phyloP scores from a whole-genome alignment of 495 filamentous ascomycete genomes.

The Xylaria longipes region DNA sequence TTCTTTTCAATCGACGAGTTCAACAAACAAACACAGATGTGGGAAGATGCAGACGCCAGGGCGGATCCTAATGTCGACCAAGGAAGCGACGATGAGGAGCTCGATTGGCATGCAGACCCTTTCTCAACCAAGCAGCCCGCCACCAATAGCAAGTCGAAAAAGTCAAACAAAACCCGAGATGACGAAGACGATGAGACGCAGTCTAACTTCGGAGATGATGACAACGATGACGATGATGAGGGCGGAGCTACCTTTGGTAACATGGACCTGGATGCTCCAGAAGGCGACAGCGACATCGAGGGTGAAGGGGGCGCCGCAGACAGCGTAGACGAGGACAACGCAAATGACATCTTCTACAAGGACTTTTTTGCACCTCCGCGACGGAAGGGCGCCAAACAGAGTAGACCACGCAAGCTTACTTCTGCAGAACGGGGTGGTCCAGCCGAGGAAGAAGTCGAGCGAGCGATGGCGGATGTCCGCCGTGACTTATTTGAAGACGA shows the following conservation, averaged over 20 bases:
- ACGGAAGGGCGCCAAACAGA: constrained; percentile 65
- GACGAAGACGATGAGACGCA: constrained; percentile 32
- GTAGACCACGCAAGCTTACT: constrained; percentile 44
- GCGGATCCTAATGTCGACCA: constrained; percentile 66
- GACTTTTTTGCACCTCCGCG: constrained; percentile 90
- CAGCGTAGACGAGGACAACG: constrained; percentile 63
- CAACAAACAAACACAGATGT: constrained; percentile 86
- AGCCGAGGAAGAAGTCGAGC: constrained; percentile 71
- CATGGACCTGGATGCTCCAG: constrained; percentile 63
- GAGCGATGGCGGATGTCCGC: constrained; percentile 88
- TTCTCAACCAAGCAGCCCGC: constrained; percentile 41
- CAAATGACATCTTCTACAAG: constrained; percentile 83
- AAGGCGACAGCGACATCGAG: constrained; percentile 63
- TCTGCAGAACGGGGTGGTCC: constrained; percentile 40
- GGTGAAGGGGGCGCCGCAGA: constrained; percentile 60
- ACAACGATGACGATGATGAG: constrained; percentile 66
- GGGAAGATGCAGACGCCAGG: constrained; percentile 80
- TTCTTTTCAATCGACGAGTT: constrained; percentile 99
- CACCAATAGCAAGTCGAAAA: constrained; percentile 26
- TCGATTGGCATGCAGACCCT: constrained; percentile 85
- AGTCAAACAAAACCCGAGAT: constrained; percentile 16
- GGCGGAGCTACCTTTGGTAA: constrained; percentile 81
- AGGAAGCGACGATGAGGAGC: constrained; percentile 76
- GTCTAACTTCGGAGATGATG: constrained; percentile 46
- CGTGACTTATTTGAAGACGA: constrained; percentile 93